Percentiles rank a stretch among this genome's conserved stretches.
These are phyloP conservation scores for Fusarium nematophilum DNA, from an alignment of 2,329 filamentous ascomycete species.

Conservation along the genomic window DNA sequence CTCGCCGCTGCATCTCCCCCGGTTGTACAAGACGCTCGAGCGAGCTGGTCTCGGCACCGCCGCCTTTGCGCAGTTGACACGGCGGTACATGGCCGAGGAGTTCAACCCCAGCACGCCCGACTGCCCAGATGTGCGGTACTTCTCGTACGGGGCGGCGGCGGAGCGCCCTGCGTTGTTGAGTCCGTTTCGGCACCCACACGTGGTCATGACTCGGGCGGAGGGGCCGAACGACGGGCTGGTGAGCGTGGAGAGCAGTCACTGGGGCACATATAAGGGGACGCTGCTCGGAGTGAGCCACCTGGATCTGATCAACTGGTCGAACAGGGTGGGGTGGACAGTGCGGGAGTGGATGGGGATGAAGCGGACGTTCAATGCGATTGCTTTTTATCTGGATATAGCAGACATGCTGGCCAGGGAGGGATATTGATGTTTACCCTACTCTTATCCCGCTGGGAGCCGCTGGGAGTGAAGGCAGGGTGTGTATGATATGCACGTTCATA, in stretches of 20 bases:
- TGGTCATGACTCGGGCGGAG: slow-evolving; percentile 62
- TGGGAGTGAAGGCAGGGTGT: background rate
- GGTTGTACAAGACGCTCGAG: slow-evolving; percentile 63
- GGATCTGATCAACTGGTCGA: slow-evolving; percentile 76
- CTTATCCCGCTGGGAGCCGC: too few species aligned
- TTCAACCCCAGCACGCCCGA: slow-evolving; percentile 71
- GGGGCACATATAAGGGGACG: slow-evolving; percentile 74
- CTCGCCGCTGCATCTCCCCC: slow-evolving; percentile 62
- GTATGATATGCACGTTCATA: slow-evolving; percentile 3
- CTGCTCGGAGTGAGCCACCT: slow-evolving; percentile 71
- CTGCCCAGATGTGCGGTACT: slow-evolving; percentile 65
- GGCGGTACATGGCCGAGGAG: slow-evolving; percentile 65
- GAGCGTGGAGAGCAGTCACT: slow-evolving; percentile 70
- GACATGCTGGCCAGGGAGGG: slow-evolving; percentile 80
- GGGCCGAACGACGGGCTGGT: slow-evolving; percentile 76
- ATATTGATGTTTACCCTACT: slow-evolving; percentile 41
- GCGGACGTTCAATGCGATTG: slow-evolving; percentile 73
- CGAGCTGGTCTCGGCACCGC: slow-evolving; percentile 66
- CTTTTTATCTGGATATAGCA: slow-evolving; percentile 73
- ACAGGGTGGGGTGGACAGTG: slow-evolving; percentile 66
- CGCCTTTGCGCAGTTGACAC: slow-evolving; percentile 71
- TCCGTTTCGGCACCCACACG: slow-evolving; percentile 66
- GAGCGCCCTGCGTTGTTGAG: slow-evolving; percentile 68
- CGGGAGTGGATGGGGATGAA: slow-evolving; percentile 64
- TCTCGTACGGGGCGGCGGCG: slow-evolving; percentile 69